Evolutionary conservation across 208 protist species (phyloP), one percentile per base, ranked within the genome.

Genomic region (Sergeia podlipaevii): DNA sequence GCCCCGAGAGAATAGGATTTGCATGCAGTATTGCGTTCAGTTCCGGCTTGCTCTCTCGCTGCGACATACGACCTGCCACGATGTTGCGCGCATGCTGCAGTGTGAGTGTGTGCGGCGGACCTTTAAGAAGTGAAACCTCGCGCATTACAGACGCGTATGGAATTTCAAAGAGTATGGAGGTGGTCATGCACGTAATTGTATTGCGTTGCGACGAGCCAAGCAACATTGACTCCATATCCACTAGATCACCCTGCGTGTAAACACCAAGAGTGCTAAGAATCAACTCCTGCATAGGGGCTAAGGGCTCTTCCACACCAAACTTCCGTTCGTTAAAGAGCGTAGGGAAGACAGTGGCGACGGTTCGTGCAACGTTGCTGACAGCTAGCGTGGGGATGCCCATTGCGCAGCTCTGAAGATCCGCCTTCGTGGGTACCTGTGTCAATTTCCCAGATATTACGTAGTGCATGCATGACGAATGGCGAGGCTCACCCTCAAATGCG

Each of bases 401-500:
- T 26, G 73, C 64, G 21, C 67, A 71, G 11, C 27, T 33, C 21
- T 44, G 24, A 11, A 68, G 46, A 28, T 89, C 77, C 17, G 28
- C 44, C 42, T 85, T 88, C 27, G 59, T 72, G 0, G 70, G 79
- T 2, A 93, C 60, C 53, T 93, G 74, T 4, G 62, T 56, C 29
- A 90, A 28, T 44, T 65, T 76, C 4, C 86, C 86, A 11, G 73
- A 69, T 0, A 87, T 20, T 5, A 93, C 56, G 70, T 77, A 90
- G 52, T 74, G 87, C 8, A 89, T 55, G 6, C 57, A 57, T 2
- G 72, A 64, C 3, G 59, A 11, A 20, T 18, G 7, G 8, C 49
- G 45, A 3, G 79, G 81, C 62, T 89, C 81, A 3, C 65, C 37
- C 18, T 48, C 53, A 24, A 85, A 74, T 7, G 71, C 73, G 15